Evolutionary conservation across 176 grass and related monocot genomes (phyloP), one percentile per base, ranked within the genome.

Genomic region (Leersia perrieri): DNA sequence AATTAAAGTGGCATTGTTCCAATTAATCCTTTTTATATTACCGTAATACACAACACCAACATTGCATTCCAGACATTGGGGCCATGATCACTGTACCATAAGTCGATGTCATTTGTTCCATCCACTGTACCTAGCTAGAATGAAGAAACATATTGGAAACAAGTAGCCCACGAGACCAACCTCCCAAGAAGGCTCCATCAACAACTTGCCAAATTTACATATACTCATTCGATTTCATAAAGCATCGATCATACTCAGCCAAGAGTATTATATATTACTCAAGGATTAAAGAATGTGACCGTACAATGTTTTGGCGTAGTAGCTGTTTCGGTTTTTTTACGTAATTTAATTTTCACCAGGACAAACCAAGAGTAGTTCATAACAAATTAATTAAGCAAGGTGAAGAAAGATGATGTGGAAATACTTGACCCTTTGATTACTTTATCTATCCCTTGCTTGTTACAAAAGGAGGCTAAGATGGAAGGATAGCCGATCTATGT

Each of bases 11-110:
- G n/a, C n/a, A n/a, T n/a, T n/a, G n/a, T n/a, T n/a, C n/a, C n/a
- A n/a, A n/a, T n/a, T n/a, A n/a, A n/a, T n/a, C n/a, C n/a, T n/a
- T n/a, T 22, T 53, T 53, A 22, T 53, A 7, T 53, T 60, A 29
- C 61, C 15, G 3, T 12, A 7, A 14, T 63, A 29, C 27, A 20
- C 18, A 73, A 1, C 40, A 29, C 29, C 28, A 49, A 45, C 78
- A 87, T 82, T 31, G 72, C 72, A 87, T 77, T 64, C 65, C 16
- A 13, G 64, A 87, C 72, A 81, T 12, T 36, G 78, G 78, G 71
- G 18, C 72, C 78, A 41, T 77, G 55, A 22, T 53, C 40, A 20
- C 11, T 23, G 41, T 33, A 66, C 27, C 63, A 31, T 22, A n/a
- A 38, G 79, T 82, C 57, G 51, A 70, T 70, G 64, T 83, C 80